phyloP scores from a whole-genome alignment of 1,284 basidiomycete genomes.

The Meripilus lineatus region DNA sequence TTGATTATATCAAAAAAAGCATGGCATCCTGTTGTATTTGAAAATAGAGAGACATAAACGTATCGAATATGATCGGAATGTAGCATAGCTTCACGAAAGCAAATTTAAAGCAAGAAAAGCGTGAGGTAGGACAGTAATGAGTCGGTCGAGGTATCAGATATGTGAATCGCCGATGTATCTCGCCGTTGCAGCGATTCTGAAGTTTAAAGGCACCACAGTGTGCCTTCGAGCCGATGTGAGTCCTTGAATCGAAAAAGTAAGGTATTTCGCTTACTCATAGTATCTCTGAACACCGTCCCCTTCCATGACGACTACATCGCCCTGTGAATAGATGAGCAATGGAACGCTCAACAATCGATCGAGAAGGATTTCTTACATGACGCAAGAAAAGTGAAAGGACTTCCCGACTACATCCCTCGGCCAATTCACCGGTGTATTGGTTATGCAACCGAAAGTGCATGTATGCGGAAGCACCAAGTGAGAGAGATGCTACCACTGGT shows the following conservation, averaged over 20 bases:
- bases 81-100: no score
- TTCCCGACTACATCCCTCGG: slow-evolving; percentile 28
- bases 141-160: not conserved
- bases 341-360: not conserved
- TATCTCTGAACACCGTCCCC: slow-evolving; percentile 57
- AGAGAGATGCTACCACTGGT: slow-evolving; percentile 65
- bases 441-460: slow-evolving; percentile 66
- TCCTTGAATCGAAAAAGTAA: no score
- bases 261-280: slow-evolving; percentile 53
- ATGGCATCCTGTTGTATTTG: no score
- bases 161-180: slow-evolving; percentile 32
- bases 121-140: not conserved
- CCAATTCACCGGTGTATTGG: slow-evolving; percentile 29
- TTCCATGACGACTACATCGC: slow-evolving; percentile 73
- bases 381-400: slow-evolving; percentile 54
- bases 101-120: no score
- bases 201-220: slow-evolving; percentile 44
- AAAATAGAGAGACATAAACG: no score
- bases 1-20: not conserved
- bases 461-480: slow-evolving; percentile 62
- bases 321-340: slow-evolving; percentile 35
- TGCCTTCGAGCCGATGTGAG: slow-evolving; percentile 40
- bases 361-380: slow-evolving; percentile 46
- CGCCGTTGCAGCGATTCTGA: slow-evolving; percentile 51
- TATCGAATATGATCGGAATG: no score